Evolutionary conservation across 2,329 filamentous ascomycete species (phyloP).

Genomic region (Trichophyton equinum): DNA sequence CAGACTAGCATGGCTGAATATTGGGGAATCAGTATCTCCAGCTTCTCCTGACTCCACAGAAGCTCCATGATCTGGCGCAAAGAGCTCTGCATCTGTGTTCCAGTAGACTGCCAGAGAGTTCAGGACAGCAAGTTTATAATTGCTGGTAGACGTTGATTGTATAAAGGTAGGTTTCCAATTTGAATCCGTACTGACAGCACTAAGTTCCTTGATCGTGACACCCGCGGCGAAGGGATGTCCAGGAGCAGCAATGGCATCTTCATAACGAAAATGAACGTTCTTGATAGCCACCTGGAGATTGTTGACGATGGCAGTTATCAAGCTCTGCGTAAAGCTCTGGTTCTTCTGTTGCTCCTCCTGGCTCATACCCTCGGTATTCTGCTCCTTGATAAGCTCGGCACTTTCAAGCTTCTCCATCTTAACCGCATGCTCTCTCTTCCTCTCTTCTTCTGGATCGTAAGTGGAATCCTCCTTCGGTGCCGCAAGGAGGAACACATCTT

Average conservation of each 20-base stretch:
- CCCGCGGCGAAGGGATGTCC: slow-evolving; percentile 92
- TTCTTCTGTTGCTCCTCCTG: slow-evolving; percentile 93
- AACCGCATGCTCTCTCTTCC: slow-evolving; percentile 69
- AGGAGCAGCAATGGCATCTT: slow-evolving; percentile 89
- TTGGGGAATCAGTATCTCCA: slow-evolving; percentile 47
- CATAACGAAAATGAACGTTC: slow-evolving; percentile 96
- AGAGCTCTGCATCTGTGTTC: slow-evolving; percentile 82
- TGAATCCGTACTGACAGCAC: slow-evolving; percentile 87
- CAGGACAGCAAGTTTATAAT: slow-evolving; percentile 86
- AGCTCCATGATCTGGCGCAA: slow-evolving; percentile 60
- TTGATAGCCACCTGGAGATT: slow-evolving; percentile 96
- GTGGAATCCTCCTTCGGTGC: slow-evolving; percentile 91
- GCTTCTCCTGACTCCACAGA: slow-evolving; percentile 31
- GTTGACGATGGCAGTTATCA: slow-evolving; percentile 94
- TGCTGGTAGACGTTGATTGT: slow-evolving; percentile 67
- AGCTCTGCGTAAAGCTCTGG: slow-evolving; percentile 90
- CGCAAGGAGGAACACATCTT: slow-evolving; percentile 91
- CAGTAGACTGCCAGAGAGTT: slow-evolving; percentile 90
- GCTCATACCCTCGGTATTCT: slow-evolving; percentile 83
- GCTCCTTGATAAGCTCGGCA: slow-evolving; percentile 85
- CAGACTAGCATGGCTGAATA: slow-evolving; percentile 59
- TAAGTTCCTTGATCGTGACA: slow-evolving; percentile 87
- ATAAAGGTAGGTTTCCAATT: slow-evolving; percentile 96
- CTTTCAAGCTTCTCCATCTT: slow-evolving; percentile 99
- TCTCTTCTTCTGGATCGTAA: slow-evolving; percentile 87